Percentiles rank a stretch among this genome's conserved stretches.
phyloP scores from a whole-genome alignment of 2,329 filamentous ascomycete species.

The Trichoderma arundinaceum region DNA sequence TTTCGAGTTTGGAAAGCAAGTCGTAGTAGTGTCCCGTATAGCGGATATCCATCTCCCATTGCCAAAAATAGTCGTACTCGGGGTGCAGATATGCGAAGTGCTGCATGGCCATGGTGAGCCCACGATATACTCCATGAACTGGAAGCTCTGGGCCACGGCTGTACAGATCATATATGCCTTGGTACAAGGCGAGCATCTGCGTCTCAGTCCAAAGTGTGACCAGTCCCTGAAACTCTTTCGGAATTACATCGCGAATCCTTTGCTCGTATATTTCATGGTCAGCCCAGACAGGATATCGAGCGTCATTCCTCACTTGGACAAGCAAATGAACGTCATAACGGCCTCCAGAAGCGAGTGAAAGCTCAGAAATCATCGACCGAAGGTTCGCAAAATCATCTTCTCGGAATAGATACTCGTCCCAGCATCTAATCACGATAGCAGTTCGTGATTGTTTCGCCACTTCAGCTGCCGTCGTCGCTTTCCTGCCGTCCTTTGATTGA shows the following conservation, averaged over 20 bases:
- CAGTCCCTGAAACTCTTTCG: conserved; percentile 85
- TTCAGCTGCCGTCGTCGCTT: background rate
- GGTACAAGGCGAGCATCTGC: conserved; percentile 90
- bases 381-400: conserved; percentile 82
- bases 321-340: conserved; percentile 88
- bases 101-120: conserved; percentile 91
- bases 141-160: conserved; percentile 69
- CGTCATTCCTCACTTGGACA: conserved; percentile 81
- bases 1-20: conserved; percentile 69
- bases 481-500: background rate
- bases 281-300: conserved; percentile 76
- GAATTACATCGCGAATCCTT: conserved; percentile 71
- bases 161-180: conserved; percentile 81
- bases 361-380: conserved; percentile 81
- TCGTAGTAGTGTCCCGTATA: conserved; percentile 89
- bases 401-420: conserved; percentile 79
- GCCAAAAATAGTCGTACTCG: conserved; percentile 91
- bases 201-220: conserved; percentile 92
- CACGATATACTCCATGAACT: conserved; percentile 90
- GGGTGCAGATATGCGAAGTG: conserved; percentile 88
- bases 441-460: conserved; percentile 53
- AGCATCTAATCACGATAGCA: conserved; percentile 81
- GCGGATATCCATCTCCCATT: conserved; percentile 93
- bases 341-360: conserved; percentile 79
- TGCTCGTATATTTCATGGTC: conserved; percentile 71